Evolutionary conservation across 2,329 filamentous ascomycete species (phyloP), one percentile per base, ranked within the genome.

Genomic region (Diplocarpon mali): DNA sequence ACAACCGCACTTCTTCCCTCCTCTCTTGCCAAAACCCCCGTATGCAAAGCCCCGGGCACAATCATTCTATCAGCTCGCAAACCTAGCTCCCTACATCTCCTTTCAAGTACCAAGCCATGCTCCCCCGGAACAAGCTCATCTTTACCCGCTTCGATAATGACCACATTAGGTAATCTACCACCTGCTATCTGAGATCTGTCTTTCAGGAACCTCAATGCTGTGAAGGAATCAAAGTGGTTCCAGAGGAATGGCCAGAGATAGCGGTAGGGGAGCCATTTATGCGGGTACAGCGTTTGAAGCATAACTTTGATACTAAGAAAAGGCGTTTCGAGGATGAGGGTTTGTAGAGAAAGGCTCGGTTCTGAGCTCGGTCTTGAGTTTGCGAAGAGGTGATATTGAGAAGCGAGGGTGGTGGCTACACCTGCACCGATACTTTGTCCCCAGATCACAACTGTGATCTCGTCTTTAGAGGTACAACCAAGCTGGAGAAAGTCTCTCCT

Each of bases 351-450:
- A 5, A 54, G 29, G 13, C 17, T 24, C 35, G 28, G 44, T 7
- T 24, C 11, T 13, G 37, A 35, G 20, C 20, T 24, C 7, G 20
- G 4, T 7, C 20, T 24, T 24, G 20, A 24, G 7, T 24, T 24
- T 24, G 20, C 20, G 39, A 52, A 52, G 15, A 48, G 44, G 3
- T 47, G 31, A 35, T 44, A 16, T 38, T 51, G 27, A 20, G 48
- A 35, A 15, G 39, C 44, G 1, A 55, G 70, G 40, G 74, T 78
- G 13, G 78, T 79, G 11, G 80, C 83, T 35, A 89, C 74, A 1
- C 80, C 84, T 20, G 79, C 75, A 1, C 85, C 85, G 43, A 89
- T 78, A 51, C 80, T 86, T 61, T 89, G 84, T 0, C 84, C 84
- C 83, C 84, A 89, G 10, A 89, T 63, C 1, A 87, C 57, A 1